Evolutionary conservation across 768 basidiomycete genomes (phyloP), one percentile per base, ranked within the genome.

Genomic region (Termitomyces sp.): DNA sequence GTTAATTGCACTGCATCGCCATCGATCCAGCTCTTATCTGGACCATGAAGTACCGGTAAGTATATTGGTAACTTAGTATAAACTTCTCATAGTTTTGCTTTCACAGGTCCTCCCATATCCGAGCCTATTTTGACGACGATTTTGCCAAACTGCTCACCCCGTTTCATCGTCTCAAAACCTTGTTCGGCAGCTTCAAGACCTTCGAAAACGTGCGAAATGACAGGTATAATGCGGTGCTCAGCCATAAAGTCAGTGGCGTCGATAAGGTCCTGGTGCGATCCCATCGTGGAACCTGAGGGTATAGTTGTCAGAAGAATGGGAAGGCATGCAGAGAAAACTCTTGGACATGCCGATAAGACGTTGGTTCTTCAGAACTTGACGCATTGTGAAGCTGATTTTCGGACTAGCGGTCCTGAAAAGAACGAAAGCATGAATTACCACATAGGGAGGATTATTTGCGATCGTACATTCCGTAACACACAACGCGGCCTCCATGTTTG

Each of bases 101-200:
- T 59, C 36, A 20, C 29, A 12, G n/a, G 16, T 18, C 32, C 27
- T 31, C 39, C 58, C 16, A 18, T 42, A 13, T 44, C 42, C 14
- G 62, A 53, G 49, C 37, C 20, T 32, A 89, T 66, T 59, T 72
- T 79, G 54, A 88, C 70, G 36, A 91, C 83, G 29, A 92, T 81
- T 70, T 92, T 92, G 16, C 92, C 90, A 65, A 92, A 91, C 63
- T 90, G 88, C 14, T 78, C 76, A 16, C 86, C 88, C 4, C 69
- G 71, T 58, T 79, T 77, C 65, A 93, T 73, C 46, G 86, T 70
- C 61, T 84, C 78, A 67, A 93, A 93, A 3, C 89, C 92, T 58
- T 86, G 71, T 62, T 88, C 85, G 5, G 82, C 84, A 3, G 73
- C 69, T 58, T 76, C 76, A 18, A 93, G 74, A 2, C 88, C 88